A percentile compares a stretch with the other conserved stretches of the same genome.
Conservation (phyloP, 164 flowering plant genomes). For the Stephania cephalantha region DNA sequence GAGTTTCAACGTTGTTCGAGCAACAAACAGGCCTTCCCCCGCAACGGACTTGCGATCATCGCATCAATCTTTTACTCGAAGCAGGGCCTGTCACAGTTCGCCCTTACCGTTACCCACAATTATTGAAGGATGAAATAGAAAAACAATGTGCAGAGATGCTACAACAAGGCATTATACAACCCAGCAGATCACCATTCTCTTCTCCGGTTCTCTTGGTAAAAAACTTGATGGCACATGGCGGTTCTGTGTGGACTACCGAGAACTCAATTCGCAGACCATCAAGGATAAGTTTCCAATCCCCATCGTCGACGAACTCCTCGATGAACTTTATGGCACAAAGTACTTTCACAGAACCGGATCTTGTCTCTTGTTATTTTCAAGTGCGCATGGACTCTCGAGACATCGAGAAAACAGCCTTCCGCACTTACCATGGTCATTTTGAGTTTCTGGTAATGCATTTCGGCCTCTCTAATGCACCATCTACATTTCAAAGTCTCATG, state of each 20-base stretch:
- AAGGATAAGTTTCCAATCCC: background rate
- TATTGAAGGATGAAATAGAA: no score
- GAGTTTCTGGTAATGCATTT: background rate
- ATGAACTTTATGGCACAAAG: background rate
- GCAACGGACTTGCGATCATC: no score
- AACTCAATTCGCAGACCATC: background rate
- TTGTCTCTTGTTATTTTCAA: background rate
- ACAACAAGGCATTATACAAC: background rate
- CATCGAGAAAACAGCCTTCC: background rate
- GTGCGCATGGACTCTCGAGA: background rate
- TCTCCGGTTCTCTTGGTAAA: background rate
- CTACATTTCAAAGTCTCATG: conserved; percentile 6
- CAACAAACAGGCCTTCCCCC: no score
- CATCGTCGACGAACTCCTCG: background rate
- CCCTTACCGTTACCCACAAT: no score
- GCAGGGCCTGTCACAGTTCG: no score
- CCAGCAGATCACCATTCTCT: background rate
- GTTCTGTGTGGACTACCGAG: background rate
- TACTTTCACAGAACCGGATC: background rate
- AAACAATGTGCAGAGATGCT: no score
- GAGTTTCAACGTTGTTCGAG: no score
- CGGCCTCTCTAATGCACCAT: conserved; percentile 1
- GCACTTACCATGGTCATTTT: background rate
- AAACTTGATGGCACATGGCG: background rate
- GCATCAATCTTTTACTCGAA: no score